Percentiles rank a stretch among this genome's conserved stretches.
Conservation (phyloP, 2,329 filamentous ascomycete species). For the Geosmithia putterillii region DNA sequence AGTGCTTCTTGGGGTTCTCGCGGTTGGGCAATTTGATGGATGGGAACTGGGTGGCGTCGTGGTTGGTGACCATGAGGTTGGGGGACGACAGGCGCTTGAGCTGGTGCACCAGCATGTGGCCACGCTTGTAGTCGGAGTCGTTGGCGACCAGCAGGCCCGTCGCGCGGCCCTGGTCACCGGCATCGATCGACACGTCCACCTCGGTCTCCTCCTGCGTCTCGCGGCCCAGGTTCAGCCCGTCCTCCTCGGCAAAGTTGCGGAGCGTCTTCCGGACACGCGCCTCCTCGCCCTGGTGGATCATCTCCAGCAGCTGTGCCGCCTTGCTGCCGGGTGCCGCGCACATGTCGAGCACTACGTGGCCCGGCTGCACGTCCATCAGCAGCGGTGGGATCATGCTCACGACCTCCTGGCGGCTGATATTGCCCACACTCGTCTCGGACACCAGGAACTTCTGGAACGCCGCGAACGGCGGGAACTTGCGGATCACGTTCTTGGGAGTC, state of each 20-base stretch:
- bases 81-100: slow-evolving; percentile 94
- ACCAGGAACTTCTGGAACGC: slow-evolving; percentile 97
- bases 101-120: slow-evolving; percentile 95
- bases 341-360: slow-evolving; percentile 89
- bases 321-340: slow-evolving; percentile 97
- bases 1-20: slow-evolving; percentile 40
- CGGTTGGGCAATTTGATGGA: slow-evolving; percentile 66
- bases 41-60: slow-evolving; percentile 92
- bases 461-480: slow-evolving; percentile 86
- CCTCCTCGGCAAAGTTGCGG: slow-evolving; percentile 47
- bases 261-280: slow-evolving; percentile 65
- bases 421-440: slow-evolving; percentile 91
- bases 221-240: slow-evolving; percentile 37
- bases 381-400: slow-evolving; percentile 98
- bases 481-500: slow-evolving; percentile 89
- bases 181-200: slow-evolving; percentile 43
- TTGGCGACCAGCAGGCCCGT: slow-evolving; percentile 92
- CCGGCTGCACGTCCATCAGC: slow-evolving; percentile 79
- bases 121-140: slow-evolving; percentile 91
- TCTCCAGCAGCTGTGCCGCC: slow-evolving; percentile 86
- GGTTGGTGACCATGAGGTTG: slow-evolving; percentile 93
- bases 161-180: slow-evolving; percentile 68
- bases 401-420: slow-evolving; percentile 93
- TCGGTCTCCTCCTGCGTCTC: slow-evolving; percentile 35
- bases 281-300: slow-evolving; percentile 89